phyloP scores from a whole-genome alignment of 495 filamentous ascomycete genomes.

The Aspergillus affinis region DNA sequence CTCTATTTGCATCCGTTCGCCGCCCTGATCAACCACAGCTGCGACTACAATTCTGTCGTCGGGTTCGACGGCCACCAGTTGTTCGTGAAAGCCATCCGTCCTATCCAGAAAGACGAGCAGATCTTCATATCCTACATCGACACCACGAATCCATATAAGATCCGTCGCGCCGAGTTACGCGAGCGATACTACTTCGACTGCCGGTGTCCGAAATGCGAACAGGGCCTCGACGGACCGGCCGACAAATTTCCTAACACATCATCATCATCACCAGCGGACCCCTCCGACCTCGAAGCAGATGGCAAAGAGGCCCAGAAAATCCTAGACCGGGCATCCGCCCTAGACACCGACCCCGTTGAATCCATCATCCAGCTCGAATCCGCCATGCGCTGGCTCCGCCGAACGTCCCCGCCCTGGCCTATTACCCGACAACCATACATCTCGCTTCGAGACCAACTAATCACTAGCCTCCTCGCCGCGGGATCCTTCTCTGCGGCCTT shows the following conservation, averaged over 20 bases:
- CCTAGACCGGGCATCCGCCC: conserved; percentile 11
- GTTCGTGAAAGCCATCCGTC: conserved; percentile 43
- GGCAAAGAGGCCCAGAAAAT: background rate
- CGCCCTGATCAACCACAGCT: conserved; percentile 67
- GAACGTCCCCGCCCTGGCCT: conserved; percentile 25
- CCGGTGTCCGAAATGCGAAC: conserved; percentile 53
- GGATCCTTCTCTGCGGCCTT: conserved; percentile 36
- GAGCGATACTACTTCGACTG: conserved; percentile 68
- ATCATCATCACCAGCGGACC: conserved; percentile 1
- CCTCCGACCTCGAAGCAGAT: background rate
- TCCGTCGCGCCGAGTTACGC: conserved; percentile 52
- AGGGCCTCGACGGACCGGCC: conserved; percentile 27
- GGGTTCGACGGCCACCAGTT: conserved; percentile 57
- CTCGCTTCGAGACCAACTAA: conserved; percentile 39
- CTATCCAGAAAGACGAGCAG: conserved; percentile 57
- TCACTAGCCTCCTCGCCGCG: conserved; percentile 30
- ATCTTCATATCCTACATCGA: conserved; percentile 71
- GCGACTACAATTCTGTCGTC: conserved; percentile 64
- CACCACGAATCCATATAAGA: conserved; percentile 47
- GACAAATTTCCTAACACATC: conserved; percentile 10
- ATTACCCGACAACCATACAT: conserved; percentile 42
- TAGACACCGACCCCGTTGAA: conserved; percentile 14
- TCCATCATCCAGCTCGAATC: conserved; percentile 24
- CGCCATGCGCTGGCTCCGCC: conserved; percentile 26
- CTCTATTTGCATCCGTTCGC: conserved; percentile 59